Conservation (phyloP, 2,329 filamentous ascomycete genomes). For the Thielaviopsis punctulata region DNA sequence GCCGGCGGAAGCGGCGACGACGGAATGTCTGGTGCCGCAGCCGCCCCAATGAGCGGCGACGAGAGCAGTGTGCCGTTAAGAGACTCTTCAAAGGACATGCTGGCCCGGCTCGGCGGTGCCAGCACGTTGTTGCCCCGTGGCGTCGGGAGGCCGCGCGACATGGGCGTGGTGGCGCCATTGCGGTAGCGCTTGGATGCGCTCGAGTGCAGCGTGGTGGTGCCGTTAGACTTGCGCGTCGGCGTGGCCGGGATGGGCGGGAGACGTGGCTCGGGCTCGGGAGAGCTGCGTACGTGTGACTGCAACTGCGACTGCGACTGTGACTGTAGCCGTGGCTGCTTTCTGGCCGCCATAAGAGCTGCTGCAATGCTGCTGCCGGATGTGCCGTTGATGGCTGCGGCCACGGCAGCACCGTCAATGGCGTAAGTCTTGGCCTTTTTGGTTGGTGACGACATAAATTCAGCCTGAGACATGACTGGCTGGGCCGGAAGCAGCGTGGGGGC, state of each 20-base stretch:
- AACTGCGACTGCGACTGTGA: no score
- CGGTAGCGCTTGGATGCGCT: slow-evolving; percentile 2
- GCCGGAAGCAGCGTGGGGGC: not conserved
- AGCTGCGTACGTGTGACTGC: no score
- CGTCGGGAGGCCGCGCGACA: slow-evolving; percentile 11
- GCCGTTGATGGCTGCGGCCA: not conserved
- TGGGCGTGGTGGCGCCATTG: slow-evolving; percentile 5
- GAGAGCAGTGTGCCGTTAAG: slow-evolving; percentile 4
- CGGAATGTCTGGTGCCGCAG: slow-evolving; percentile 5
- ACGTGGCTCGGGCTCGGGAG: not conserved
- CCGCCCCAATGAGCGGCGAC: slow-evolving; percentile 4
- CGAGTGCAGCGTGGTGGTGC: not conserved
- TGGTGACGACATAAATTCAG: not conserved
- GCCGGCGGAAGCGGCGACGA: slow-evolving; percentile 18
- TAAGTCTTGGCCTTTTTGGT: not conserved
- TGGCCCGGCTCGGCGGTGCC: slow-evolving; percentile 2
- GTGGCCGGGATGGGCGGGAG: slow-evolving; percentile 2
- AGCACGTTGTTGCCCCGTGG: slow-evolving; percentile 10
- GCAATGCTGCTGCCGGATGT: not conserved
- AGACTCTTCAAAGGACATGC: slow-evolving; percentile 12
- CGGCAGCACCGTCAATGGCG: not conserved
- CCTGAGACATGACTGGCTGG: not conserved
- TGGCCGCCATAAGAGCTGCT: not conserved
- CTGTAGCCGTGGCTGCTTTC: not conserved
- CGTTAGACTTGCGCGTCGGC: slow-evolving; percentile 2